Percentiles rank a stretch among this genome's conserved stretches.
These are phyloP conservation scores for Hippophae gyantsensis DNA, from an alignment of 306 rosid genomes.

Conservation along the genomic window DNA sequence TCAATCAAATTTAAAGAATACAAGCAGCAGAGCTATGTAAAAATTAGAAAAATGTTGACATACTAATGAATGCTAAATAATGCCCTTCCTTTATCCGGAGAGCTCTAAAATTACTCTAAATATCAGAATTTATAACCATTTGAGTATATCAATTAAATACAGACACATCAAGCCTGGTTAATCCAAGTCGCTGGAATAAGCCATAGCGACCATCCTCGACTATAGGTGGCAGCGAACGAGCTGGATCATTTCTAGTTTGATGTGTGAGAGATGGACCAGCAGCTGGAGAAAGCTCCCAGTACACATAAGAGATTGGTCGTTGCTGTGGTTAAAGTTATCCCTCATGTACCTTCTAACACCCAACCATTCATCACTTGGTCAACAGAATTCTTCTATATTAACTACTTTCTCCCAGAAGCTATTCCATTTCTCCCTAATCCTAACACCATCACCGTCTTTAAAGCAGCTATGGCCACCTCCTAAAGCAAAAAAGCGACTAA, in stretches of 20 bases:
- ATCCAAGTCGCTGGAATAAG: constrained; percentile 71
- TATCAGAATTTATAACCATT: constrained; percentile 85
- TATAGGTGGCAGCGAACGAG: constrained; percentile 68
- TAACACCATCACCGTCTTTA: constrained; percentile 86
- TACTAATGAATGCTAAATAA: constrained; percentile 20
- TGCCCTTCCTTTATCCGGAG: constrained; percentile 20
- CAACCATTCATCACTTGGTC: constrained; percentile 90
- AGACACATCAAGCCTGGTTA: constrained; percentile 53
- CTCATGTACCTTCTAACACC: constrained; percentile 87
- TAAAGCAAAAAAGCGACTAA: constrained; percentile 21
- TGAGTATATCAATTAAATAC: constrained; percentile 98
- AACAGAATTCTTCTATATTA: constrained; percentile 76
- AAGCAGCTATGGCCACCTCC: constrained; percentile 99
- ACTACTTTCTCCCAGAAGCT: constrained; percentile 91
- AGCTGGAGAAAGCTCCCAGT: constrained; percentile 96
- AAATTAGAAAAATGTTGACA: constrained; percentile 18
- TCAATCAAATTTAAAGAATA: constrained; percentile 18
- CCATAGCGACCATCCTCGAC: constrained; percentile 92
- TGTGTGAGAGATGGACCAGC: constrained; percentile 99
- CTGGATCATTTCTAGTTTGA: constrained; percentile 94
- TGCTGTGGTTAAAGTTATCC: constrained; percentile 81
- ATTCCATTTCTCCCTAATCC: constrained; percentile 73
- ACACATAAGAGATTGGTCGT: constrained; percentile 54
- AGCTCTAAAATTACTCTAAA: constrained; percentile 43
- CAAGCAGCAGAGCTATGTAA: constrained; percentile 3